Evolutionary conservation across 768 basidiomycete species (phyloP).

Genomic region (Gyrodon lividus): DNA sequence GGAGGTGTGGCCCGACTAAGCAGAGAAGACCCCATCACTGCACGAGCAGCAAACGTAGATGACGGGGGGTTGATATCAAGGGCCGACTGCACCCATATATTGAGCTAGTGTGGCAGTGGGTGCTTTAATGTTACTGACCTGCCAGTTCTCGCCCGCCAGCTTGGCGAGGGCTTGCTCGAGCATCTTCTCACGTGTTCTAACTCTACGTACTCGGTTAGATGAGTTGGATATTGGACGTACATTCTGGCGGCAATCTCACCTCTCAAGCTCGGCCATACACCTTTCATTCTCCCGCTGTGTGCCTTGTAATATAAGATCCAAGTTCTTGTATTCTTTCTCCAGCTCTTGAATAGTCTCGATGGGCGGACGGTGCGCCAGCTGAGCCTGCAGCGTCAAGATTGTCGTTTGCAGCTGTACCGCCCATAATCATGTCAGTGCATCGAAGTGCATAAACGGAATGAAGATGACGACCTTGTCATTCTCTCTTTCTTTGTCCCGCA

Average conservation of each 20-base stretch:
- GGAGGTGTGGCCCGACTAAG: conserved; percentile 24
- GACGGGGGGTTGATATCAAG: conserved; percentile 38
- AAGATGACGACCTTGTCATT: conserved; percentile 54
- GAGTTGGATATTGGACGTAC: neutral
- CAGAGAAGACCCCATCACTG: conserved; percentile 27
- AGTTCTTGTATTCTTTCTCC: conserved; percentile 70
- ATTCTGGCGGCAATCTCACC: conserved; percentile 38
- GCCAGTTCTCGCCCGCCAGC: conserved; percentile 80
- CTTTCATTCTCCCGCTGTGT: conserved; percentile 86
- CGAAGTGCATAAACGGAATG: neutral
- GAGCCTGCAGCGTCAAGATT: conserved; percentile 60
- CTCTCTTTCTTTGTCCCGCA: conserved; percentile 68
- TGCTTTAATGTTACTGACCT: conserved; percentile 42
- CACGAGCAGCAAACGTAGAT: conserved; percentile 28
- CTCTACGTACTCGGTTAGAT: conserved; percentile 34
- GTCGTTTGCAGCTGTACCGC: conserved; percentile 55
- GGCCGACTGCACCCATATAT: conserved; percentile 17
- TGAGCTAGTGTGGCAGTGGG: neutral
- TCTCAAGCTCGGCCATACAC: conserved; percentile 78
- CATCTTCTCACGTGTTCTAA: conserved; percentile 69
- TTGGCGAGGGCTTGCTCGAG: conserved; percentile 71
- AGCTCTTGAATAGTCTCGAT: conserved; percentile 63
- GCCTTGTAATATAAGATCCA: conserved; percentile 74
- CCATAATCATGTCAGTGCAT: neutral
- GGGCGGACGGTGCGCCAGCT: conserved; percentile 67